Conservation (phyloP, 2,329 filamentous ascomycete species). For the Colletotrichum sp. region DNA sequence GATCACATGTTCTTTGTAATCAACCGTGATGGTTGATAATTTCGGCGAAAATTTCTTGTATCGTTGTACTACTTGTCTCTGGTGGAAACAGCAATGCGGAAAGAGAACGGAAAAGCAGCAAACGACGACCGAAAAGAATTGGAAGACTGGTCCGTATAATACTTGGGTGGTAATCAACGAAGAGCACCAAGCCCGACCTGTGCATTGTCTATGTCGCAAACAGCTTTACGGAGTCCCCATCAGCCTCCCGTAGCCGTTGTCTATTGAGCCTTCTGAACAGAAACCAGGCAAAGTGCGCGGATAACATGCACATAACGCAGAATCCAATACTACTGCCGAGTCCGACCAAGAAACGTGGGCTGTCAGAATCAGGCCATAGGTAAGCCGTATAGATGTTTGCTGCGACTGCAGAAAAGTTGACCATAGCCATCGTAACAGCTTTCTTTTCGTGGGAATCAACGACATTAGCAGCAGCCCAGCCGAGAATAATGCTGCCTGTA, state of each 20-base stretch:
- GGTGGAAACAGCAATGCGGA: not conserved
- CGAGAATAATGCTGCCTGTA: not conserved
- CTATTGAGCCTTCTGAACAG: not conserved
- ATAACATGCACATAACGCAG: not conserved
- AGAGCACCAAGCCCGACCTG: not conserved
- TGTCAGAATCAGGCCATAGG: not conserved
- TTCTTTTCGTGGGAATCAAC: not conserved
- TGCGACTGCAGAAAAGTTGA: not conserved
- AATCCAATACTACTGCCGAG: not conserved
- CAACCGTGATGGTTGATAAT: not conserved
- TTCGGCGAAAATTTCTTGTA: not conserved
- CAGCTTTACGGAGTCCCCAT: not conserved
- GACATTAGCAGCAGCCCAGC: not conserved
- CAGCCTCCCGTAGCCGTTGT: not conserved
- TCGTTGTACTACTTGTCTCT: not conserved
- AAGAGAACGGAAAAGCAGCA: not conserved
- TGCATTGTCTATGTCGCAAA: not conserved
- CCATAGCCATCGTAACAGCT: not conserved
- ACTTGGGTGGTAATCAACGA: not conserved
- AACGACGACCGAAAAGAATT: not conserved
- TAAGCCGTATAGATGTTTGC: not conserved
- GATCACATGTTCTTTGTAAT: not conserved
- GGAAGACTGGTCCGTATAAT: accelerated
- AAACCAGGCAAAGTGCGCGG: not conserved
- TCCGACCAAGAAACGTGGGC: not conserved